phyloP scores from a whole-genome alignment of 1,284 basidiomycete species.

The Pseudozyma hubeiensis region DNA sequence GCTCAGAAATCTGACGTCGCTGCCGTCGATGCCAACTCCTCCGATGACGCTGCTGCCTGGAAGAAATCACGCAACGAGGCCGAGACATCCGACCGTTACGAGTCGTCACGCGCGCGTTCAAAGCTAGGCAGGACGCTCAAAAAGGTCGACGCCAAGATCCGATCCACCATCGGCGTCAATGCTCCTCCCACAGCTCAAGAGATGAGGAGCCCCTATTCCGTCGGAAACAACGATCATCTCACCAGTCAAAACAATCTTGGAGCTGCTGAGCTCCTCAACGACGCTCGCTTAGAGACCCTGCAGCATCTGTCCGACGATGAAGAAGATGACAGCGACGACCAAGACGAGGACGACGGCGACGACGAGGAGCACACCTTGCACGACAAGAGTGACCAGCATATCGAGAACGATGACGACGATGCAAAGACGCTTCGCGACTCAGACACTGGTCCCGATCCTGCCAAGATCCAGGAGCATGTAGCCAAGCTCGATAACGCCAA shows the following conservation, averaged over 20 bases:
- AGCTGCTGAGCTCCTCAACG: conserved; percentile 42
- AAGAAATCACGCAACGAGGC: conserved; percentile 22
- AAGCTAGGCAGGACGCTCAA: conserved; percentile 34
- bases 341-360: conserved; percentile 16
- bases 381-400: not conserved
- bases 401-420: conserved; percentile 8
- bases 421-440: conserved; percentile 6
- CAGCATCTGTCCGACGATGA: conserved; percentile 35
- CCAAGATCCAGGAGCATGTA: conserved; percentile 9
- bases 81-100: conserved; percentile 23
- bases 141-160: conserved; percentile 33
- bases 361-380: conserved; percentile 10
- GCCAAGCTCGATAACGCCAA: conserved; percentile 7
- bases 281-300: conserved; percentile 40
- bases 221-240: conserved; percentile 39
- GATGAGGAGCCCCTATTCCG: conserved; percentile 34
- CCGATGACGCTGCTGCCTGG: conserved; percentile 32
- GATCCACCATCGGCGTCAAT: conserved; percentile 26
- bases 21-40: not conserved
- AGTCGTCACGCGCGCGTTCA: conserved; percentile 11
- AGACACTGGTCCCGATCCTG: conserved; percentile 1
- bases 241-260: conserved; percentile 16
- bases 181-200: conserved; percentile 37
- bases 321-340: conserved; percentile 24
- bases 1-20: not conserved